Conservation (phyloP, 148 eudicot species). For the Heliamphora exappendiculata region DNA sequence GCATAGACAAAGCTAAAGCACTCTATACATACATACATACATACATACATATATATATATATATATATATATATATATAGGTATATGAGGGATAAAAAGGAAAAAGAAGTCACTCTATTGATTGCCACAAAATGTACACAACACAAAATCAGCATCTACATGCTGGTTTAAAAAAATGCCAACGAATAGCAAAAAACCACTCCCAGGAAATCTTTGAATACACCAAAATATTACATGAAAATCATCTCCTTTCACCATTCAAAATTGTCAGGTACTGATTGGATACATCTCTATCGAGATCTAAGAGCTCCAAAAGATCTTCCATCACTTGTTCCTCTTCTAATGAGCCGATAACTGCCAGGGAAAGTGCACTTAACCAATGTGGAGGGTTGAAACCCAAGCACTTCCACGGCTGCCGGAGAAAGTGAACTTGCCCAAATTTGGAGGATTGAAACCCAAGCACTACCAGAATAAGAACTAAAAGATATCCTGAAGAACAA, state of each 20-base stretch:
- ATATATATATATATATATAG: no score
- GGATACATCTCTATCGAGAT: neutral
- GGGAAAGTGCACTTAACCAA: slow-evolving; percentile 24
- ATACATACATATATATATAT: no score
- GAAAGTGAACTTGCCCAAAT: slow-evolving; percentile 25
- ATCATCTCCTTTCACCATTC: neutral
- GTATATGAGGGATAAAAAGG: no score
- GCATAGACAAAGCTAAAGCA: neutral
- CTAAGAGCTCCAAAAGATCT: neutral
- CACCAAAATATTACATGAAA: neutral
- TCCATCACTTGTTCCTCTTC: neutral
- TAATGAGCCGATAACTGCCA: slow-evolving; percentile 16
- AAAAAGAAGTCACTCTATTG: neutral
- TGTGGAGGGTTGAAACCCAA: slow-evolving; percentile 7
- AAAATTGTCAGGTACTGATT: neutral
- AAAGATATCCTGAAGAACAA: neutral
- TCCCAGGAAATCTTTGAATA: neutral
- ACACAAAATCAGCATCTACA: neutral
- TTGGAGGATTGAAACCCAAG: slow-evolving; percentile 10
- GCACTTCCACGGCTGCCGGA: slow-evolving; percentile 17
- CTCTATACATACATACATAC: neutral
- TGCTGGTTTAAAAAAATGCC: neutral
- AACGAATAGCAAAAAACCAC: neutral
- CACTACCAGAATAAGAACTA: neutral
- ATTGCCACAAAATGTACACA: neutral